Evolutionary conservation across 2,329 filamentous ascomycete genomes (phyloP).

Genomic region (Fusarium praegraminearum): DNA sequence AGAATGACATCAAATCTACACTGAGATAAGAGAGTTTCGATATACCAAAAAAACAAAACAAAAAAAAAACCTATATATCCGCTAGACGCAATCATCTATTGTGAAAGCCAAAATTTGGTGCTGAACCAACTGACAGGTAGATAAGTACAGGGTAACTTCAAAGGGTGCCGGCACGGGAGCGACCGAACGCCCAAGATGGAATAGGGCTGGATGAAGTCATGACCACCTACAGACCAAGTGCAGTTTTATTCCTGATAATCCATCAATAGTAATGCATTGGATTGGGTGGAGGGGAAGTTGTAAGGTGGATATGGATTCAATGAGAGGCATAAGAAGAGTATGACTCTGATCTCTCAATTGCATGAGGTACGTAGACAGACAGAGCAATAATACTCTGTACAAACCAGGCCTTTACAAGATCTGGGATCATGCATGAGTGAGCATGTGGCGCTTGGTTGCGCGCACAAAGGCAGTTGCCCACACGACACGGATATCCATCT

Average conservation of each 20-base stretch:
- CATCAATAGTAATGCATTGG: background rate
- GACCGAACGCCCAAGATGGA: constrained; percentile 31
- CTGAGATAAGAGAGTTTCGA: background rate
- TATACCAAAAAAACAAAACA: background rate
- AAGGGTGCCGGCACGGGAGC: constrained; percentile 15
- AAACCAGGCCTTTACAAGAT: background rate
- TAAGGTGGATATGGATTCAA: background rate
- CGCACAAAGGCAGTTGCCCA: constrained; percentile 39
- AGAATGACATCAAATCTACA: no score
- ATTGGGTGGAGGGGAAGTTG: background rate
- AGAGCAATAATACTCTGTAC: background rate
- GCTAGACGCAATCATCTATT: background rate
- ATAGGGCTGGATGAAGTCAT: constrained; percentile 48
- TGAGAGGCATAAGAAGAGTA: background rate
- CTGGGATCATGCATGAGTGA: constrained; percentile 5
- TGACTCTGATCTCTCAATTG: background rate
- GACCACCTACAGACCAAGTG: background rate
- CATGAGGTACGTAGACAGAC: background rate
- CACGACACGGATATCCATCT: constrained; percentile 29
- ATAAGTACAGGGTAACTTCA: constrained; percentile 33
- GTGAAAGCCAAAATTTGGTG: background rate
- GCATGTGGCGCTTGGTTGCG: constrained; percentile 31
- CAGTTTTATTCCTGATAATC: background rate
- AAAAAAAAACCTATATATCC: background rate
- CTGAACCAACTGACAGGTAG: background rate